Evolutionary conservation across 2,329 filamentous ascomycete genomes (phyloP).

Genomic region (Plectosphaerella plurivora): DNA sequence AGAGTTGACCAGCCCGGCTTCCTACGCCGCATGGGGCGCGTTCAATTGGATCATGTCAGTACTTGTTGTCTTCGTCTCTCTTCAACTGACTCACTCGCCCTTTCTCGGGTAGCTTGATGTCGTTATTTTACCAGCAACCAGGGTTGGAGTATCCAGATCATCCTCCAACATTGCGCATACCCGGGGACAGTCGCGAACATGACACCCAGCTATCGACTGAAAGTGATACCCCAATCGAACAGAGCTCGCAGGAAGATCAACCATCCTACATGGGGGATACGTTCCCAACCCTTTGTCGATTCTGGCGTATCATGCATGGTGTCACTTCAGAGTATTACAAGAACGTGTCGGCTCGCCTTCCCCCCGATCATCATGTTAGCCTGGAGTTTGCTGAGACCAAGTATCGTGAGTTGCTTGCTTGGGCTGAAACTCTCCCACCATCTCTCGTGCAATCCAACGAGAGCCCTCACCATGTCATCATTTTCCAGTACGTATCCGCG

Average conservation of each 20-base stretch:
- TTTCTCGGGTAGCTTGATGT: slow-evolving; percentile 18
- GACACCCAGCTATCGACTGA: too few species aligned
- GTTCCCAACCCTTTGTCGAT: slow-evolving; percentile 25
- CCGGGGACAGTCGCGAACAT: slow-evolving; percentile 1
- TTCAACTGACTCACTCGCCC: not conserved
- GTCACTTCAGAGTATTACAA: slow-evolving; percentile 22
- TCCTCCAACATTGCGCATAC: slow-evolving; percentile 15
- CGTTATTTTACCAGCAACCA: slow-evolving; percentile 26
- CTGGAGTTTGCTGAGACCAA: slow-evolving; percentile 28
- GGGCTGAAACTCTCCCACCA: slow-evolving; percentile 25
- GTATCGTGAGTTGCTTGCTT: slow-evolving; percentile 32
- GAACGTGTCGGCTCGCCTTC: not conserved
- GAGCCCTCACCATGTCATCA: slow-evolving; percentile 26
- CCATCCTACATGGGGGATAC: slow-evolving; percentile 17
- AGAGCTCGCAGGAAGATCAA: not conserved
- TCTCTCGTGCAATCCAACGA: slow-evolving; percentile 17
- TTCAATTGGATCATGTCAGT: slow-evolving; percentile 35
- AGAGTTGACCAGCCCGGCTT: slow-evolving; percentile 6
- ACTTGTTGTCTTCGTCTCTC: not conserved
- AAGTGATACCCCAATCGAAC: too few species aligned
- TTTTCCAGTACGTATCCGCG: slow-evolving; percentile 27
- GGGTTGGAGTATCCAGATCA: slow-evolving; percentile 13
- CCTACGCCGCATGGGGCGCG: slow-evolving; percentile 21
- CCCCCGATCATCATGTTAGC: slow-evolving; percentile 2
- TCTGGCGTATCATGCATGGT: slow-evolving; percentile 32